Conservation (phyloP, 495 filamentous ascomycete species). For the Sporormia fimetaria region DNA sequence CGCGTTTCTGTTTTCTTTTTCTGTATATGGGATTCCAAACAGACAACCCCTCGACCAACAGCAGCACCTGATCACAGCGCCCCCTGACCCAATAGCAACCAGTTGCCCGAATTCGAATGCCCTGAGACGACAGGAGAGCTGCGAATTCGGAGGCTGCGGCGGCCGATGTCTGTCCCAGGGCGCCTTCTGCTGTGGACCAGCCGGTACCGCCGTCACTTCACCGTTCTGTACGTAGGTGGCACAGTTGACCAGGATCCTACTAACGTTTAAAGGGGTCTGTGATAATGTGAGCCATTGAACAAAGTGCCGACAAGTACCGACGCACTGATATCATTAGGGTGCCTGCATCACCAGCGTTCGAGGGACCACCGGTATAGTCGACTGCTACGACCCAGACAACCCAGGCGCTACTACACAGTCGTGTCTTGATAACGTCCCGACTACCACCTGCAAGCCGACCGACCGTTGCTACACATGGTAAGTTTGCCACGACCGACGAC, state of each 20-base stretch:
- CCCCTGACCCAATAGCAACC: constrained; percentile 6
- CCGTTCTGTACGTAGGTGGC: constrained; percentile 7
- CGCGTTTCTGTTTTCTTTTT: no score
- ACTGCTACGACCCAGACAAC: constrained; percentile 20
- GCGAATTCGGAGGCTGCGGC: constrained; percentile 12
- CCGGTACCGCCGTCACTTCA: constrained; percentile 11
- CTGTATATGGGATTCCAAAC: no score
- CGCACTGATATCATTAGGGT: constrained; percentile 1
- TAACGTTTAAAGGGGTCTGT: constrained; percentile 12
- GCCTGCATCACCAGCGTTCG: constrained; percentile 17
- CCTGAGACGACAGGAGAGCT: constrained; percentile 8
- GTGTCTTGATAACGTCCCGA: constrained; percentile 9
- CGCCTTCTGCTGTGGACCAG: constrained; percentile 19
- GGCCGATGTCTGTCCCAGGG: constrained; percentile 12
- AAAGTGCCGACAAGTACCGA: not conserved
- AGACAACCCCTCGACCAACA: no score
- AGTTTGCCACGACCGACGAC: not conserved
- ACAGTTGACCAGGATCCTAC: not conserved
- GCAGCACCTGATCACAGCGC: constrained; percentile 8
- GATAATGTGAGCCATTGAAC: constrained; percentile 16
- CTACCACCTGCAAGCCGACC: constrained; percentile 8
- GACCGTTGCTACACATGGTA: constrained; percentile 20
- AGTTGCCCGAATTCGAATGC: constrained; percentile 3
- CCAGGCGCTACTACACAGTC: constrained; percentile 14
- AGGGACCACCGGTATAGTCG: constrained; percentile 16